Conservation (phyloP, 306 rosid genomes). For the Vachellia pachyceras region DNA sequence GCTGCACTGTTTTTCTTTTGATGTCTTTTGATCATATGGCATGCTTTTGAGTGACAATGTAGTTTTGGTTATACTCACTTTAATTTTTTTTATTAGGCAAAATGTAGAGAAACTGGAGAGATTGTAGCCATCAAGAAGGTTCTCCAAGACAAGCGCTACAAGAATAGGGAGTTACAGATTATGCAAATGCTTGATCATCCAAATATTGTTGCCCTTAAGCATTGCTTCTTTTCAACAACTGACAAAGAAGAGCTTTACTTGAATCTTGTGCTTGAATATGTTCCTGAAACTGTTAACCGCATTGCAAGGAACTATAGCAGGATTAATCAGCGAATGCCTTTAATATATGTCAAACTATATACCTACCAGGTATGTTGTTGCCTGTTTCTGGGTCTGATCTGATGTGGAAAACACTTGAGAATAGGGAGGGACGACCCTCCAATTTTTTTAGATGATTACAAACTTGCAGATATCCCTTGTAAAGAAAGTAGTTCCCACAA, state of each 20-base stretch:
- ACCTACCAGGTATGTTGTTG: constrained; percentile 66
- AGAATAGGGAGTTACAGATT: constrained; percentile 70
- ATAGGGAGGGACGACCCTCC: not conserved
- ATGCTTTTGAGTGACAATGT: constrained; percentile 9
- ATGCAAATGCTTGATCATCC: constrained; percentile 89
- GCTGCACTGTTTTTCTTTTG: constrained; percentile 28
- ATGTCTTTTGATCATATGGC: constrained; percentile 17
- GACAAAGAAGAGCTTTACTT: constrained; percentile 68
- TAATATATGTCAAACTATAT: constrained; percentile 73
- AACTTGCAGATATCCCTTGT: not conserved
- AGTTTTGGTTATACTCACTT: not conserved
- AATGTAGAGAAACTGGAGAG: constrained; percentile 48
- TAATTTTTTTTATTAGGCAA: constrained; percentile 39
- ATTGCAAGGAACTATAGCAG: constrained; percentile 67
- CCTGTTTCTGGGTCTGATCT: constrained; percentile 28
- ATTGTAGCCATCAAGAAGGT: constrained; percentile 45
- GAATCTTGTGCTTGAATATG: constrained; percentile 80
- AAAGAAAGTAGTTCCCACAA: not conserved
- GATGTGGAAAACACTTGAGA: not conserved
- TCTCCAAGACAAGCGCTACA: constrained; percentile 41
- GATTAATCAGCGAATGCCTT: constrained; percentile 72
- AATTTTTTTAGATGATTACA: constrained; percentile 14
- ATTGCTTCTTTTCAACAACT: constrained; percentile 78
- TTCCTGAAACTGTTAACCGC: constrained; percentile 75
- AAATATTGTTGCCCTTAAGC: constrained; percentile 71